A percentile compares a stretch with the other conserved stretches of the same genome.
phyloP scores from a whole-genome alignment of 495 filamentous ascomycete genomes.

The Hypomontagnella submonticulosa region DNA sequence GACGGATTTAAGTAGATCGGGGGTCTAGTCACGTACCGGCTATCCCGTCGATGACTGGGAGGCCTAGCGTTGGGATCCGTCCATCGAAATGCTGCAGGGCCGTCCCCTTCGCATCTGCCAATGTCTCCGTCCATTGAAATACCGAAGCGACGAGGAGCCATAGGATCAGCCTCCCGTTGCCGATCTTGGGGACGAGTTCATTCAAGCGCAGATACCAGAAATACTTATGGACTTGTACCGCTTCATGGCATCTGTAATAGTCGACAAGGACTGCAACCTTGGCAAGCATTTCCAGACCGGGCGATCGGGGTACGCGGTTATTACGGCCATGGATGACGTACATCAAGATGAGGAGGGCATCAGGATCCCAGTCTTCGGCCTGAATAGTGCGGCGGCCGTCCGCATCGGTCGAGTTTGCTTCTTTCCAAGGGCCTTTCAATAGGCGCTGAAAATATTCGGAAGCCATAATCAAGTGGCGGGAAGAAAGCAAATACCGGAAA shows the following conservation, averaged over 20 bases:
- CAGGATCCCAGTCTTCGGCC: slow-evolving; percentile 52
- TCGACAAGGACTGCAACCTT: slow-evolving; percentile 64
- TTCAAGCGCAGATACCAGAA: no score
- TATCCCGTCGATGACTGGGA: slow-evolving; percentile 21
- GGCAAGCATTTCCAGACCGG: slow-evolving; percentile 59
- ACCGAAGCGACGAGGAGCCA: slow-evolving; percentile 12
- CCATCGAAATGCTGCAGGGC: neutral
- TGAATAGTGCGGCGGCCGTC: slow-evolving; percentile 58
- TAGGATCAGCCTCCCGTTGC: slow-evolving; percentile 11
- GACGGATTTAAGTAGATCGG: neutral
- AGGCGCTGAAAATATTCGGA: slow-evolving; percentile 59
- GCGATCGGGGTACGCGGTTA: slow-evolving; percentile 51
- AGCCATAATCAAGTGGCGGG: slow-evolving; percentile 60
- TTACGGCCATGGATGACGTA: slow-evolving; percentile 62
- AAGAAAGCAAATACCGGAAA: slow-evolving; percentile 52
- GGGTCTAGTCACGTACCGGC: slow-evolving; percentile 5
- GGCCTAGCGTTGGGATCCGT: slow-evolving; percentile 1
- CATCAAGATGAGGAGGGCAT: slow-evolving; percentile 60
- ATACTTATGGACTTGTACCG: slow-evolving; percentile 21
- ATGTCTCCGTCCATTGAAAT: neutral
- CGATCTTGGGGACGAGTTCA: neutral
- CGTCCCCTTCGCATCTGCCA: neutral
- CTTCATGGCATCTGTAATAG: slow-evolving; percentile 60
- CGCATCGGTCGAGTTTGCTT: slow-evolving; percentile 45
- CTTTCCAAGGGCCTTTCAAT: slow-evolving; percentile 51